Base-by-base conservation (phyloP, 2,329 filamentous ascomycete species). In the Lasiodiplodia sp. region DNA sequence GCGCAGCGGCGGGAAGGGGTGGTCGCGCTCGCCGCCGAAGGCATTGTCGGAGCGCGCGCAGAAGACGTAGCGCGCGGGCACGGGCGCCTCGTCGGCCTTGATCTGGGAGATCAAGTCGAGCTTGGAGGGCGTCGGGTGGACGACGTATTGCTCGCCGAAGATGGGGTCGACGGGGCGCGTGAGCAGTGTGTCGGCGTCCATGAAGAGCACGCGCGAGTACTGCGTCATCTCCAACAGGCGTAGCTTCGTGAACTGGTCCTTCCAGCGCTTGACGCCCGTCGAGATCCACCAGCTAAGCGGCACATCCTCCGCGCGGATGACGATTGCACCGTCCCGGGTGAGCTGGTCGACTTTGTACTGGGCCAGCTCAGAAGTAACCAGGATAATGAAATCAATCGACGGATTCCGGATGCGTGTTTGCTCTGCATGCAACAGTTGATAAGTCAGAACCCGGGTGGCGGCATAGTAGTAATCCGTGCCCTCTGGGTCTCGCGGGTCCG, bases 211-310 rank as follows among this genome's bases (percentile, higher is more conserved):
- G 5, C 79, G 76, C 12, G 80, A 75, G 72, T 79, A 84, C 63
- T 83, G 71, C 4, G 77, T 78, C 75, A 81, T 75, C 67, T 82
- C 74, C 53, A 83, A 78, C 6, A 83, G 70, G 12, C 80, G 78
- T 18, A 84, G 76, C 72, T 84, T 84, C 25, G 78, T 80, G 71
- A 83, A 81, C 68, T 80, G 77, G 68, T 84, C 80, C 44, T 79
- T 78, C 79, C 80, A 84, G 51, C 81, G 75, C 2, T 75, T 72
- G 6, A 80, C 75, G 6, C 77, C 77, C 0, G 78, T 78, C 37
- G 75, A 74, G 23, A 82, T 75, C 79, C 79, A 82, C 3, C 66
- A 68, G 60, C 73, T 72, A 2, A 77, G 49, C 3, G 73, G 68
- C 1, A 82, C 73, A 55, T 78, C 77, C 14, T 79, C 73, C 6